Evolutionary conservation across 441 rosid genomes (phyloP).

Genomic region (Erysimum cheiri): DNA sequence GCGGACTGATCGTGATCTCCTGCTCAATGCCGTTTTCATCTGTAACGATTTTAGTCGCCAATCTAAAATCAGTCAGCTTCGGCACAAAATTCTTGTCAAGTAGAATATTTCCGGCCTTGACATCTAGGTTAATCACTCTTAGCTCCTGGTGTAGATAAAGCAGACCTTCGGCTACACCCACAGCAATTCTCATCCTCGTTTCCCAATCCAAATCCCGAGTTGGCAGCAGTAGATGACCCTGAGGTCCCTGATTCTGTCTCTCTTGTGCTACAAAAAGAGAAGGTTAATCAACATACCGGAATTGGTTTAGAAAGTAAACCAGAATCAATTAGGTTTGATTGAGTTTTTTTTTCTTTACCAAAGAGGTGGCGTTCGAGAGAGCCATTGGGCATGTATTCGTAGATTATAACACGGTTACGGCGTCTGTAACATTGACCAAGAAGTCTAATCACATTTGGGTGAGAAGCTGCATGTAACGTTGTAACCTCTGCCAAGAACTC

Average conservation of each 20-base stretch:
- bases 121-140: conserved; percentile 22
- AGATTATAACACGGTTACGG: conserved; percentile 2
- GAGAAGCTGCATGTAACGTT: conserved; percentile 17
- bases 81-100: conserved; percentile 24
- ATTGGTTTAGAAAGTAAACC: not conserved
- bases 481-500: conserved; percentile 37
- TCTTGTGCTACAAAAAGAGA: conserved; percentile 1
- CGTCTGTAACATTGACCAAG: not conserved
- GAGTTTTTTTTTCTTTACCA: not conserved
- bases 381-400: conserved; percentile 35
- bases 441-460: conserved; percentile 34
- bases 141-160: conserved; percentile 10
- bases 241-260: not conserved
- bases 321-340: not conserved
- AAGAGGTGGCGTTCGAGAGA: conserved; percentile 21
- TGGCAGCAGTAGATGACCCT: not conserved
- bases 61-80: conserved; percentile 38
- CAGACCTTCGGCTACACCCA: conserved; percentile 33
- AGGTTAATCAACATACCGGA: not conserved
- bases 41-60: not conserved
- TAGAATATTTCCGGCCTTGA: conserved; percentile 28
- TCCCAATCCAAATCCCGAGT: conserved; percentile 18
- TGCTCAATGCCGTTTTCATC: not conserved
- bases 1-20: not conserved
- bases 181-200: conserved; percentile 22